Conservation (phyloP, 805 yeast genomes). For the Candida loeiensis region DNA sequence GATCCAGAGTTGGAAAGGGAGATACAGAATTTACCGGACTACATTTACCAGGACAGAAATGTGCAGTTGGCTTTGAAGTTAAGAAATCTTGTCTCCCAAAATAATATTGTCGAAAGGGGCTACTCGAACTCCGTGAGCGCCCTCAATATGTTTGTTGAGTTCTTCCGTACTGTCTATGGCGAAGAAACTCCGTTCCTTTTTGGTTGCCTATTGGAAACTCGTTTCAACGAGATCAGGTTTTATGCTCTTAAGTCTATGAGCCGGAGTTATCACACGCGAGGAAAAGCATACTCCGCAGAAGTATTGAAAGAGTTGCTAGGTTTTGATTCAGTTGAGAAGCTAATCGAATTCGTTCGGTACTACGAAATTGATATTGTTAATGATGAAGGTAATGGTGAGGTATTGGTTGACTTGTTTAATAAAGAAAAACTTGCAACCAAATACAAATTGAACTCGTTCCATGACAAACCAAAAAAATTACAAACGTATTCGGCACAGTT, state of each 20-base stretch:
- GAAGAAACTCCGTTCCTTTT: slow-evolving; percentile 58
- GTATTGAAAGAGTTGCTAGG: slow-evolving; percentile 53
- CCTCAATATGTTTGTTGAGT: slow-evolving; percentile 55
- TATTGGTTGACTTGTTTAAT: slow-evolving; percentile 37
- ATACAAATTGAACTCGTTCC: slow-evolving; percentile 36
- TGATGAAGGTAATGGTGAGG: slow-evolving; percentile 25
- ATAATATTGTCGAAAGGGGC: slow-evolving; percentile 50
- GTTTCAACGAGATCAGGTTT: slow-evolving; percentile 74
- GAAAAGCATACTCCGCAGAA: slow-evolving; percentile 57
- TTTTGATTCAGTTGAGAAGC: slow-evolving; percentile 57
- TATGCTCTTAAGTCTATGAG: slow-evolving; percentile 68
- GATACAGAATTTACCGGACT: slow-evolving; percentile 61
- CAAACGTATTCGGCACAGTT: slow-evolving; percentile 34
- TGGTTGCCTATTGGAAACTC: slow-evolving; percentile 73
- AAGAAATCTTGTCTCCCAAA: slow-evolving; percentile 63
- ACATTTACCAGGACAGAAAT: slow-evolving; percentile 48
- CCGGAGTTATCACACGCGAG: slow-evolving; percentile 63
- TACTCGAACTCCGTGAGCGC: slow-evolving; percentile 52
- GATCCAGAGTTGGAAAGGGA: slow-evolving; percentile 84
- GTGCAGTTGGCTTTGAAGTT: slow-evolving; percentile 73
- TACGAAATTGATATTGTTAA: slow-evolving; percentile 51
- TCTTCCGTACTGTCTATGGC: slow-evolving; percentile 54
- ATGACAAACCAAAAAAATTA: slow-evolving; percentile 36
- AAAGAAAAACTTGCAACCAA: slow-evolving; percentile 39
- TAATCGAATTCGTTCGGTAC: slow-evolving; percentile 55